A percentile compares a stretch with the other conserved stretches of the same genome.
Evolutionary conservation across 257 asterid genomes (phyloP).

Genomic region (Schizonepeta tenuifolia): DNA sequence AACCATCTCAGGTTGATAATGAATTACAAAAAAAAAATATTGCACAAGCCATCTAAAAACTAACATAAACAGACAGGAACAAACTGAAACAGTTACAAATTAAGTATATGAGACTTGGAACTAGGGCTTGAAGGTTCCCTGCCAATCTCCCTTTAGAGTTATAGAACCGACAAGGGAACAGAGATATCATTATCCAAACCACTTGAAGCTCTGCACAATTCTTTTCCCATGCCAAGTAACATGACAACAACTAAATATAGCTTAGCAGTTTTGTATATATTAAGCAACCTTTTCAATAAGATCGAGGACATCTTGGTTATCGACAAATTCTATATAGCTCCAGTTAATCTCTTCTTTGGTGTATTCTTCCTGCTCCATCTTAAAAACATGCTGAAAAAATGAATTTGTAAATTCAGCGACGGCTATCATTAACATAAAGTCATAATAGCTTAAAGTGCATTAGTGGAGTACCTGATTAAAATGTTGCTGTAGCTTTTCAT

Average conservation of each 20-base stretch:
- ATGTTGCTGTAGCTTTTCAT: slow-evolving; percentile 99
- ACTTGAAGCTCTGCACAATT: no score
- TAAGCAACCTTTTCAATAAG: slow-evolving; percentile 90
- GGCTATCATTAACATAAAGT: slow-evolving; percentile 17
- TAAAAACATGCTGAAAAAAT: slow-evolving; percentile 86
- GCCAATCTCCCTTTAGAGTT: no score
- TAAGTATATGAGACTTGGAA: no score
- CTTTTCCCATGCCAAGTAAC: no score
- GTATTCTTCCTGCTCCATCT: slow-evolving; percentile 99
- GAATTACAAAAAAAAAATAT: no score
- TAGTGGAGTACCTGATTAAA: slow-evolving; percentile 78
- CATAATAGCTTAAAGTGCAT: slow-evolving; percentile 28
- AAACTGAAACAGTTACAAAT: no score
- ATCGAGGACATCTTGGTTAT: slow-evolving; percentile 96
- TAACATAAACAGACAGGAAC: no score
- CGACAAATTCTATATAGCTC: slow-evolving; percentile 98
- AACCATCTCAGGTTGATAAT: neutral
- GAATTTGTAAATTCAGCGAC: slow-evolving; percentile 32
- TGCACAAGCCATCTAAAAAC: no score
- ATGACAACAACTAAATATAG: no score
- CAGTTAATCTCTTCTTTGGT: slow-evolving; percentile 89
- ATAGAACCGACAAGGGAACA: no score
- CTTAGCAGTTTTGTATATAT: neutral
- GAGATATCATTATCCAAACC: no score
- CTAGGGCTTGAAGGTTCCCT: no score